Evolutionary conservation across 2,329 filamentous ascomycete genomes (phyloP).

Genomic region (Botrytis aclada): DNA sequence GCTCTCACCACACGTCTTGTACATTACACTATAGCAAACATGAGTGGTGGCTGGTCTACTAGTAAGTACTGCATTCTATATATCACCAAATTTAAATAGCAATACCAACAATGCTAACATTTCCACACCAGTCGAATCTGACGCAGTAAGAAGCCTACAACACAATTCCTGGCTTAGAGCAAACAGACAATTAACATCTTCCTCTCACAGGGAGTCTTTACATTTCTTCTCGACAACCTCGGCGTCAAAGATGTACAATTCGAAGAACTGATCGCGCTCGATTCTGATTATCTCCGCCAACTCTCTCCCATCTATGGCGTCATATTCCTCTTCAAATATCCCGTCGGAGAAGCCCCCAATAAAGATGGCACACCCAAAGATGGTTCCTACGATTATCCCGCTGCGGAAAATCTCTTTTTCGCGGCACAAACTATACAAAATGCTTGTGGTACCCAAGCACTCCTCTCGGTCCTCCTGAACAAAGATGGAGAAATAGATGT

Average conservation of each 20-base stretch:
- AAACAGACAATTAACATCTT: slow-evolving; percentile 23
- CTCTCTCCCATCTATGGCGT: slow-evolving; percentile 86
- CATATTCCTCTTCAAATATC: slow-evolving; percentile 99
- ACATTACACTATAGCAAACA: slow-evolving; percentile 37
- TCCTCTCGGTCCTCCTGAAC: slow-evolving; percentile 89
- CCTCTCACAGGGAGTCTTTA: slow-evolving; percentile 76
- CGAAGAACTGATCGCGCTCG: slow-evolving; percentile 89
- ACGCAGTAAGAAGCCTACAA: slow-evolving; percentile 65
- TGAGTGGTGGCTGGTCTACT: slow-evolving; percentile 92
- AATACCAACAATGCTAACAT: slow-evolving; percentile 27
- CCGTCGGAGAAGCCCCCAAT: slow-evolving; percentile 64
- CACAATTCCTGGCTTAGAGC: not conserved
- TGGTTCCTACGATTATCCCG: slow-evolving; percentile 74
- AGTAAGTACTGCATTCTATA: slow-evolving; percentile 49
- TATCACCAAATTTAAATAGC: slow-evolving; percentile 12
- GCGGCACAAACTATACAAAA: slow-evolving; percentile 98
- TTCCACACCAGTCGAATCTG: slow-evolving; percentile 68
- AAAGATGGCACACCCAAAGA: slow-evolving; percentile 62
- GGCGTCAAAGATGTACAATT: slow-evolving; percentile 94
- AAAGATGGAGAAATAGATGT: slow-evolving; percentile 63
- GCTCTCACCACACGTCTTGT: not conserved
- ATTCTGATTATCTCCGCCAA: slow-evolving; percentile 67
- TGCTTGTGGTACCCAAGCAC: slow-evolving; percentile 92
- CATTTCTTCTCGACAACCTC: slow-evolving; percentile 87
- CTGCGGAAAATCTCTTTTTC: slow-evolving; percentile 81